phyloP scores from a whole-genome alignment of 2,329 filamentous ascomycete species.

The Scleromitrula shiraiana region DNA sequence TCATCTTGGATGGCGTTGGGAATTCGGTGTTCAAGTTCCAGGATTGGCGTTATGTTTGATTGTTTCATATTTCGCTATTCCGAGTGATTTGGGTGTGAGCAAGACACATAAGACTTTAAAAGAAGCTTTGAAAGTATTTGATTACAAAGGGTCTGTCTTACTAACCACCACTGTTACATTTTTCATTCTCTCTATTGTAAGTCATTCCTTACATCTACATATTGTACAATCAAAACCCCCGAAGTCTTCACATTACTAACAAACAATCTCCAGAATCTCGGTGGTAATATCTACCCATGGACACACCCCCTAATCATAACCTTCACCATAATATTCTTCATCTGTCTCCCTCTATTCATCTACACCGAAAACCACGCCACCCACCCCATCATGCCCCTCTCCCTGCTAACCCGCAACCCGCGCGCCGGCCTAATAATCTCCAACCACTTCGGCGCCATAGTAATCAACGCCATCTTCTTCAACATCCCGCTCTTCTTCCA shows the following conservation, averaged over 20 bases:
- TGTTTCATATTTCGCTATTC: slow-evolving; percentile 41
- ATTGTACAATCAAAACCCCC: neutral
- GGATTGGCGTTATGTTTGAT: slow-evolving; percentile 39
- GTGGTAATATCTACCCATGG: slow-evolving; percentile 58
- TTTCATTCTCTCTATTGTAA: slow-evolving; percentile 50
- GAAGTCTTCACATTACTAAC: no score
- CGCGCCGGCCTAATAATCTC: slow-evolving; percentile 50
- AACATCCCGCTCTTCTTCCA: slow-evolving; percentile 69
- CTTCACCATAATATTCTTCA: slow-evolving; percentile 40
- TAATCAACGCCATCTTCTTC: slow-evolving; percentile 50
- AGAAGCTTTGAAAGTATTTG: slow-evolving; percentile 48
- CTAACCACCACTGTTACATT: slow-evolving; percentile 45
- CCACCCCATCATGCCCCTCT: slow-evolving; percentile 53
- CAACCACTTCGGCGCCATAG: slow-evolving; percentile 44
- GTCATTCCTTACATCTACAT: slow-evolving; percentile 18
- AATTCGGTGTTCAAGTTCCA: slow-evolving; percentile 56
- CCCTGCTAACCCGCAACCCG: slow-evolving; percentile 42
- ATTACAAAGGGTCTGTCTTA: slow-evolving; percentile 45
- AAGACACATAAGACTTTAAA: slow-evolving; percentile 36
- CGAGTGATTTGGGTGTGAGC: slow-evolving; percentile 43
- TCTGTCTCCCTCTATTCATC: slow-evolving; percentile 44
- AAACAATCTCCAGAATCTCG: slow-evolving; percentile 40
- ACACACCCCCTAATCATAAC: slow-evolving; percentile 49
- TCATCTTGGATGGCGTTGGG: slow-evolving; percentile 64
- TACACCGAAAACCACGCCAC: slow-evolving; percentile 42